A percentile compares a stretch with the other conserved stretches of the same genome.
These are phyloP conservation scores for Claviceps cyperi DNA, from an alignment of 2,329 filamentous ascomycete genomes.

Conservation along the genomic window DNA sequence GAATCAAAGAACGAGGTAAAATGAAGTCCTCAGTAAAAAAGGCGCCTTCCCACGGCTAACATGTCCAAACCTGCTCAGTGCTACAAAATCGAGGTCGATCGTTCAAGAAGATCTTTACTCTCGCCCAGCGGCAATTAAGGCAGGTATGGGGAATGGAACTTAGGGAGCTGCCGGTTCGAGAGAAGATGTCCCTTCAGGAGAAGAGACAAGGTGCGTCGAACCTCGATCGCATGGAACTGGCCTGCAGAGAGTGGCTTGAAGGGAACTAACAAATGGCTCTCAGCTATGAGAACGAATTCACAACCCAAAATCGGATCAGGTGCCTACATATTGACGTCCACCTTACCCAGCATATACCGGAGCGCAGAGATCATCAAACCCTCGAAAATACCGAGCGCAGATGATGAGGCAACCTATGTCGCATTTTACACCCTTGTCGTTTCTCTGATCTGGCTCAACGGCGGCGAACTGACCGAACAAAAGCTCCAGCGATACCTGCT, in stretches of 20 bases:
- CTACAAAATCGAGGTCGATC: constrained; percentile 53
- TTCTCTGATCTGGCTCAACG: constrained; percentile 58
- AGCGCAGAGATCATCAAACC: constrained; percentile 53
- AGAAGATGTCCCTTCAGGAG: constrained; percentile 69
- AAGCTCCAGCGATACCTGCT: constrained; percentile 65
- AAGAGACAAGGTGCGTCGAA: constrained; percentile 50
- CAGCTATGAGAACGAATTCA: constrained; percentile 29
- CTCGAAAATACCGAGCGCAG: constrained; percentile 46
- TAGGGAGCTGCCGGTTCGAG: constrained; percentile 63
- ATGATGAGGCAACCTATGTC: constrained; percentile 64
- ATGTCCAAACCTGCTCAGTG: constrained; percentile 29
- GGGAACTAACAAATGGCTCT: background rate
- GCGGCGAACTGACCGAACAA: constrained; percentile 59
- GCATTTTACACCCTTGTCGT: constrained; percentile 72
- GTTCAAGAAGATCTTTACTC: constrained; percentile 65
- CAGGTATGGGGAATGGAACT: constrained; percentile 84
- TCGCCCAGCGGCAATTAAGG: constrained; percentile 58
- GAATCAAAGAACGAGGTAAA: constrained; percentile 48
- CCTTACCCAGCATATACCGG: constrained; percentile 54
- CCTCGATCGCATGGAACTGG: background rate
- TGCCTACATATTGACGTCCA: constrained; percentile 63
- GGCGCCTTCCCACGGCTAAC: background rate
- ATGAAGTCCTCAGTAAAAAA: no score
- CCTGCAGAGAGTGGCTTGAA: no score
- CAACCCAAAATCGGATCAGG: constrained; percentile 45